These are phyloP conservation scores for Amaranthus cruentus DNA, from an alignment of 148 eudicot species.

Conservation along the genomic window DNA sequence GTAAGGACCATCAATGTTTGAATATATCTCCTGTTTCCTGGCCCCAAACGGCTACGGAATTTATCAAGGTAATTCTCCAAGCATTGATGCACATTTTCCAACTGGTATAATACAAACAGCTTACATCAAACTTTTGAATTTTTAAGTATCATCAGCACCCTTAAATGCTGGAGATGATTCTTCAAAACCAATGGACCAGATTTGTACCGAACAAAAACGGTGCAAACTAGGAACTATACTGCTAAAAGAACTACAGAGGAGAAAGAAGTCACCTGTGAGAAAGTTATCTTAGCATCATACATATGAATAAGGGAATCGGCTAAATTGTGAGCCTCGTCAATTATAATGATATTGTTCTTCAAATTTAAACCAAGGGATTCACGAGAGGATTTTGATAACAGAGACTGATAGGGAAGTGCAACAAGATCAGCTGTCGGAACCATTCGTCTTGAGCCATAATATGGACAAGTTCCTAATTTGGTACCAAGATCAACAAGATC, in stretches of 20 bases:
- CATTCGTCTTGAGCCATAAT: slow-evolving; percentile 85
- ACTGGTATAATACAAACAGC: slow-evolving; percentile 39
- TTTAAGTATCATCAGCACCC: slow-evolving; percentile 11
- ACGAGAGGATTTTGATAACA: slow-evolving; percentile 88
- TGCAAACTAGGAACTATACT: not conserved
- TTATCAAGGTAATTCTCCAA: slow-evolving; percentile 63
- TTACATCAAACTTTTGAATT: not conserved
- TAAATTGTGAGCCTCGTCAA: slow-evolving; percentile 96
- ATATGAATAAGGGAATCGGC: slow-evolving; percentile 95
- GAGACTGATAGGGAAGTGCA: slow-evolving; percentile 93
- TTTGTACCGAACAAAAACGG: not conserved
- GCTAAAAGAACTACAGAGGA: slow-evolving; percentile 4
- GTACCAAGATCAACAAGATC: slow-evolving; percentile 82
- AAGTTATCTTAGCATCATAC: slow-evolving; percentile 76
- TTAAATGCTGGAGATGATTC: not conserved
- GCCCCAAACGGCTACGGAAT: slow-evolving; percentile 73
- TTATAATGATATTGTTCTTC: slow-evolving; percentile 65
- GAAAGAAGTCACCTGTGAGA: slow-evolving; percentile 52
- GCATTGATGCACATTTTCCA: slow-evolving; percentile 57
- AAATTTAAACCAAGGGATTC: slow-evolving; percentile 88
- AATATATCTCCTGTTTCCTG: slow-evolving; percentile 87
- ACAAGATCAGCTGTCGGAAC: slow-evolving; percentile 81
- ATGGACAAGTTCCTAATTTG: slow-evolving; percentile 83
- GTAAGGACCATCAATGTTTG: slow-evolving; percentile 74
- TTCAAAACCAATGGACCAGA: not conserved